Base-by-base conservation (phyloP, 1,284 basidiomycete genomes). In the Apiotrichum porosum region DNA sequence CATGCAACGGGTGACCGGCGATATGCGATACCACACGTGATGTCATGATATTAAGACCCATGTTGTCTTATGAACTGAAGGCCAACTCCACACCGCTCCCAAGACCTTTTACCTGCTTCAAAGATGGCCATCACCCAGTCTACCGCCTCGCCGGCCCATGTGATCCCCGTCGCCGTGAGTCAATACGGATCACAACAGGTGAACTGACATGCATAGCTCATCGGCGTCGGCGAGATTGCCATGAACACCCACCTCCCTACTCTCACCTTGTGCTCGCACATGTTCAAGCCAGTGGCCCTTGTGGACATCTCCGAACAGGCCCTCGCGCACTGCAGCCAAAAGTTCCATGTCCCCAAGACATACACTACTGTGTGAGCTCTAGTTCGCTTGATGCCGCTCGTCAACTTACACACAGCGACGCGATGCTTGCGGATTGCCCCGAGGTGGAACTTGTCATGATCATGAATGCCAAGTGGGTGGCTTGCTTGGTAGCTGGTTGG, bases 371-470 rank as follows among this genome's bases (percentile, higher is more conserved):
- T n/a, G n/a, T n/a, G n/a, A n/a, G n/a, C n/a, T n/a, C n/a, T n/a
- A n/a, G n/a, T n/a, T n/a, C n/a, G n/a, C n/a, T n/a, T n/a, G n/a
- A n/a, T n/a, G n/a, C n/a, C n/a, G n/a, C n/a, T n/a, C n/a, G n/a
- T n/a, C n/a, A n/a, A n/a, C n/a, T n/a, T n/a, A n/a, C n/a, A n/a
- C n/a, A 28, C 26, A 52, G 58, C n/a, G 38, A 49, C 9, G 57
- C 62, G n/a, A 57, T 71, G 43, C 54, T 64, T 1, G 47, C 28
- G 0, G 43, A 57, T 6, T 47, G 49, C 10, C 23, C 22, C n/a
- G 63, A 72, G 18, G 44, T 73, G 9, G 71, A 73, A 33, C 47
- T 70, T 36, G 60, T 73, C 33, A 58, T 66, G 34, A 49, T 68
- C 47, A 47, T 63, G 31, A 56, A 52, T 10, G 58, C 63, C 5